Evolutionary conservation across 2,329 filamentous ascomycete species (phyloP), one percentile per base, ranked within the genome.

Genomic region (Cercospora canescens): DNA sequence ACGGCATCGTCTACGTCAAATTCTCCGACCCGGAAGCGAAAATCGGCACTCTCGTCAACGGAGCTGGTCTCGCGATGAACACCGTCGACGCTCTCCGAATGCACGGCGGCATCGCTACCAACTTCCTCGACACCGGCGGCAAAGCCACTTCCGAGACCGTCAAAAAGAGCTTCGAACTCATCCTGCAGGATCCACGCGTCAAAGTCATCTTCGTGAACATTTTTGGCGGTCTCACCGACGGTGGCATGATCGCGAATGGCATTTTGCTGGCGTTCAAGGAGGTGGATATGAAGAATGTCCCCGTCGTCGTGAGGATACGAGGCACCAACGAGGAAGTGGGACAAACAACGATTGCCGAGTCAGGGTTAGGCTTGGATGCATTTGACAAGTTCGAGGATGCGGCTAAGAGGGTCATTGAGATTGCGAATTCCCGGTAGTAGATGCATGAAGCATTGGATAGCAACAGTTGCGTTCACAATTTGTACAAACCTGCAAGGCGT

Each of bases 51-150:
- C 82, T 96, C 11, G 92, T 96, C 69, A 97, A 97, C 74, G 93
- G 93, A 50, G 93, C 94, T 0, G 93, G 93, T 0, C 85, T 97
- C 1, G 93, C 93, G 0, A 95, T 97, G 91, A 95, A 95, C 76
- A 96, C 93, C 0, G 88, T 94, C 66, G 93, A 97, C 76, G 90
- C 91, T 0, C 86, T 97, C 1, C 83, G 86, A 2, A 80, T 87
- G 12, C 86, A 87, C 62, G 89, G 89, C 8, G 91, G 91, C 1
- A 79, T 83, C 35, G 89, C 89, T 26, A 88, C 92, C 11, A 97
- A 97, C 73, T 96, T 97, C 77, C 84, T 97, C 62, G 93, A 97
- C 76, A 96, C 92, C 0, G 93, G 94, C 30, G 93, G 93, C 37
- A 95, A 96, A 77, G 93, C 93, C 0, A 97, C 93, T 0, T 87